phyloP scores from a whole-genome alignment of 805 yeast genomes.

The Wickerhamomyces hampshirensis region DNA sequence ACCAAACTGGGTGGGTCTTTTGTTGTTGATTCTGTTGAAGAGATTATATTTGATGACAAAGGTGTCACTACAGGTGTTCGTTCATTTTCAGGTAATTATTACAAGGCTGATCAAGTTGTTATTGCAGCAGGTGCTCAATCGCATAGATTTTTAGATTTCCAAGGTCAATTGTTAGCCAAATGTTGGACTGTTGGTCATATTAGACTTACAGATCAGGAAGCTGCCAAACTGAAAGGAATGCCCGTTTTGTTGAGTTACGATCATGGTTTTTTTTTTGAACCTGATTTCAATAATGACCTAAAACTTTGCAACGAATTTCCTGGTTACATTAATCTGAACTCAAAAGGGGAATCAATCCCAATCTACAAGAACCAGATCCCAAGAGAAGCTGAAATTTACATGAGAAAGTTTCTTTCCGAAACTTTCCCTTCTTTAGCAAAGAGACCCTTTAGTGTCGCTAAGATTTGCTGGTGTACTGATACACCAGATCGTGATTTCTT shows the following conservation, averaged over 20 bases:
- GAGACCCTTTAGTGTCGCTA: conserved; percentile 26
- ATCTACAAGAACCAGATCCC: conserved; percentile 28
- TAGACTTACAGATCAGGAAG: conserved; percentile 30
- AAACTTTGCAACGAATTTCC: conserved; percentile 38
- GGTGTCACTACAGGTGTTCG: conserved; percentile 26
- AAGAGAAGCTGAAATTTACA: conserved; percentile 27
- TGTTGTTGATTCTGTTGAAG: conserved; percentile 12
- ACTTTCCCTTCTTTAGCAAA: conserved; percentile 28
- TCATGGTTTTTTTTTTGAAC: conserved; percentile 39
- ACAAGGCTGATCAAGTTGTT: conserved; percentile 26
- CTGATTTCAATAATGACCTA: conserved; percentile 31
- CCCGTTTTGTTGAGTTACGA: conserved; percentile 36
- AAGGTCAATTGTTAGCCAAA: conserved; percentile 33
- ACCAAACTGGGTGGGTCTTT: conserved; percentile 29
- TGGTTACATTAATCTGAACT: conserved; percentile 28
- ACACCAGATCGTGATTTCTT: conserved; percentile 30
- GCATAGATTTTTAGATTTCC: conserved; percentile 29
- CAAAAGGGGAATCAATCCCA: conserved; percentile 25
- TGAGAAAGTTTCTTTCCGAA: conserved; percentile 30
- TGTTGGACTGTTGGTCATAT: conserved; percentile 40
- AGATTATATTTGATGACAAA: conserved; percentile 19
- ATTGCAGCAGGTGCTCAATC: conserved; percentile 38
- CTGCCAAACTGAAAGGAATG: conserved; percentile 23
- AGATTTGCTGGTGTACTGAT: conserved; percentile 35
- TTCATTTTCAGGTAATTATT: conserved; percentile 23